Base-by-base conservation (phyloP, 164 flowering plant species). In the Santalum album region DNA sequence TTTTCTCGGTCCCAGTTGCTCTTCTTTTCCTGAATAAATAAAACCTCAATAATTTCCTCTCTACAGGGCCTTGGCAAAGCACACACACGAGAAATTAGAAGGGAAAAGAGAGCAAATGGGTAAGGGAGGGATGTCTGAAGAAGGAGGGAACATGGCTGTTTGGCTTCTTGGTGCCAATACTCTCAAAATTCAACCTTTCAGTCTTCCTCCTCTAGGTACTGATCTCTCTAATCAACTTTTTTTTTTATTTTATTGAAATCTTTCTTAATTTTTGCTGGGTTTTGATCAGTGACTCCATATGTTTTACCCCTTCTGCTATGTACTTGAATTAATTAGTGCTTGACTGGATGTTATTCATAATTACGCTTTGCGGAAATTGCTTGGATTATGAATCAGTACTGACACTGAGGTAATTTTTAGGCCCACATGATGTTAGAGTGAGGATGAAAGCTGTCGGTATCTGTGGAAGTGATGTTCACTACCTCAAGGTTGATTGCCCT, bases 391-490 rank as follows among this genome's bases (percentile, higher is more conserved):
- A 16, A 53, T 12, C 26, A 23, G 4, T 17, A 42, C 20, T 18
- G 20, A 42, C 1, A 17, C 2, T 42, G 0, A 12, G 7, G 21
- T 22, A 24, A 20, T 25, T 47, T 58, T 39, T 36, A 90, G 98
- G 96, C 15, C 79, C 91, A 21, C 63, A 71, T 70, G 96, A 87
- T 76, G 98, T 73, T n/a, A 84, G 71, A 69, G 78, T 92, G 23
- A 68, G 83, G 60, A 89, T 92, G 81, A 89, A 92, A 68, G 94
- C 99, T 54, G 91, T 89, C 39, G 99, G 99, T 25, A 92, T 92
- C 44, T 92, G 99, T 56, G 99, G 99, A 38, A 92, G 99, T 58
- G 99, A 92, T 79, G 96, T 92, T 66, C 96, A 92, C 56, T 79
- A 82, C 68, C 78, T 84, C 66, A 91, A 79, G 92, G 98, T 78